Evolutionary conservation across 2,329 filamentous ascomycete species (phyloP), one percentile per base, ranked within the genome.

Genomic region (Alternaria atra): DNA sequence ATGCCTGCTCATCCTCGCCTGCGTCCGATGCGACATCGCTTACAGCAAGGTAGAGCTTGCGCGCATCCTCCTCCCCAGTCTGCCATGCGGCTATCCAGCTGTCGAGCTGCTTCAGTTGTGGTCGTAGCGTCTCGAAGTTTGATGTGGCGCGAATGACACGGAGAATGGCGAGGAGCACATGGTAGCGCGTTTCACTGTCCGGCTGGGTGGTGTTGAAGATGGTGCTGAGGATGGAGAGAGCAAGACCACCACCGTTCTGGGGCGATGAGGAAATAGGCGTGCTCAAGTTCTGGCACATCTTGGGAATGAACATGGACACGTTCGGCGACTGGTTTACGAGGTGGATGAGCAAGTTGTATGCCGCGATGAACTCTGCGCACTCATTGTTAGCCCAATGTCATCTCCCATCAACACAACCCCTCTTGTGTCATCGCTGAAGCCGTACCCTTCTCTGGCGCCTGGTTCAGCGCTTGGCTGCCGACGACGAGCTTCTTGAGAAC

Each of bases 331-430:
- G 92, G 74, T 93, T 86, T 70, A 97, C 89, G 62, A 99, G 90
- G 84, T 97, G 92, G 77, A 98, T 90, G 79, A 99, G 90, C 72
- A 98, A 90, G 84, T 99, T 98, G 84, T 97, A 97, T 63, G 94
- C 93, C 61, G 94, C 91, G 63, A 93, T 94, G 80, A 97, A 95
- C 81, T 98, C 94, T 89, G 75, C 67, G 61, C 47, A 60, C 57
- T 61, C 61, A 65, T 52, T 69, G 67, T 78, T 68, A 79, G 70
- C 68, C 60, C 50, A 44, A 61, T 47, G 17, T 34, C 37, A 30
- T 52, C 52, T 55, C 34, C 52, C 23, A 27, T 52, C 61, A 47
- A 55, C 61, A 34, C 34, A 40, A 35, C 52, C 56, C n/a, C 25
- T 51, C 58, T 50, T 8, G 20, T 25, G 46, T 37, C 46, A 37